Evolutionary conservation across 2,329 filamentous ascomycete genomes (phyloP).

Genomic region (Onygenales sp.): DNA sequence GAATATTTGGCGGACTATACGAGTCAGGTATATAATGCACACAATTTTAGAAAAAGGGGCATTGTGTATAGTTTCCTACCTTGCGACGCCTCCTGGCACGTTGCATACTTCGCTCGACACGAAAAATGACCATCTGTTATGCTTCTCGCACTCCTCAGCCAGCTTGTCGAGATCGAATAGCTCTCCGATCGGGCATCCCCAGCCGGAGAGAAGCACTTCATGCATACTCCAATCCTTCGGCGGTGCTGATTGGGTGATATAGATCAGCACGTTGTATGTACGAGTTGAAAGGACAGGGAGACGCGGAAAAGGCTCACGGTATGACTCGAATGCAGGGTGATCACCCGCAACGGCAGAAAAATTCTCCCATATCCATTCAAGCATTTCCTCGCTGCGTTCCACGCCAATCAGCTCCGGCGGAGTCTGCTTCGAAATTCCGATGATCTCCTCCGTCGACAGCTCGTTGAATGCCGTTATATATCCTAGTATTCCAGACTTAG

Average conservation of each 20-base stretch:
- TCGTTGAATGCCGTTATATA: slow-evolving; percentile 9
- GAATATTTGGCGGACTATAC: slow-evolving; percentile 11
- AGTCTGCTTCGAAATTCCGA: slow-evolving; percentile 4
- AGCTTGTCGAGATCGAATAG: slow-evolving; percentile 39
- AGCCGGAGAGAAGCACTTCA: slow-evolving; percentile 42
- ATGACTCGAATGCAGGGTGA: slow-evolving; percentile 44
- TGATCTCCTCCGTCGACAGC: slow-evolving; percentile 4
- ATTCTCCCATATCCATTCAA: slow-evolving; percentile 51
- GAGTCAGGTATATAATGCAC: not conserved
- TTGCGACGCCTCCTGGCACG: slow-evolving; percentile 35
- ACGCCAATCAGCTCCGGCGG: slow-evolving; percentile 38
- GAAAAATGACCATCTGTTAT: slow-evolving; percentile 42
- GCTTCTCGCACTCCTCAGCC: slow-evolving; percentile 26
- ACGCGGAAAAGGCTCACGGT: slow-evolving; percentile 19
- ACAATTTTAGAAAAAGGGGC: not conserved
- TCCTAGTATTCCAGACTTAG: slow-evolving; percentile 6
- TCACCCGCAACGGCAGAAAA: slow-evolving; percentile 53
- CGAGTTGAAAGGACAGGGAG: slow-evolving; percentile 5
- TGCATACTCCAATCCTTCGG: slow-evolving; percentile 23
- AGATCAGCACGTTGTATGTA: not conserved
- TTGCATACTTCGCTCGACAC: slow-evolving; percentile 41
- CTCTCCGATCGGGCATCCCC: slow-evolving; percentile 43
- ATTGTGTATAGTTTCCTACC: slow-evolving; percentile 1
- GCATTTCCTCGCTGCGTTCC: slow-evolving; percentile 39
- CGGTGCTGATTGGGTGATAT: not conserved